These are phyloP conservation scores for Chlorella vulgaris DNA, from an alignment of 139 green algal species.

Conservation along the genomic window DNA sequence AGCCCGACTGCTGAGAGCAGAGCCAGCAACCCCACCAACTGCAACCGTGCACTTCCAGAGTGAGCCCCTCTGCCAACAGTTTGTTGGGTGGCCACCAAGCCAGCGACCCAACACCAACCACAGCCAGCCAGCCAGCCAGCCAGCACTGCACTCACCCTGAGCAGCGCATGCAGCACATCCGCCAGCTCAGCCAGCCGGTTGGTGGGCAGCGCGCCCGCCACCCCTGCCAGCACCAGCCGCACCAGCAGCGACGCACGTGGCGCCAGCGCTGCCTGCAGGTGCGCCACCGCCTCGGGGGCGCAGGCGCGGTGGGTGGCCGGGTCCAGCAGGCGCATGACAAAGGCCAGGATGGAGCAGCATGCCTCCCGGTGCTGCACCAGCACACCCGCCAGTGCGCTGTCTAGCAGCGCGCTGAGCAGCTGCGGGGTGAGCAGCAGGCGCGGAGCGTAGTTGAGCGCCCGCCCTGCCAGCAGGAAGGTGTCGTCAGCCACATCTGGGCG, in stretches of 20 bases:
- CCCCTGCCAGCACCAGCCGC: slow-evolving; percentile 62
- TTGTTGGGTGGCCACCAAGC: no score
- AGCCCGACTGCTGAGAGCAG: not conserved
- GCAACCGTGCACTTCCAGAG: no score
- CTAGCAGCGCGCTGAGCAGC: slow-evolving; percentile 64
- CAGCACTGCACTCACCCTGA: slow-evolving; percentile 37
- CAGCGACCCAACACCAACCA: no score
- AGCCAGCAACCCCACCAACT: no score
- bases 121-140: no score
- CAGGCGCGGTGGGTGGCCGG: slow-evolving; percentile 31
- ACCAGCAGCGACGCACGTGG: slow-evolving; percentile 45
- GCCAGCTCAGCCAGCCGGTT: slow-evolving; percentile 52
- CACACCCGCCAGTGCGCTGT: slow-evolving; percentile 53
- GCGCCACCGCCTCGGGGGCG: slow-evolving; percentile 10
- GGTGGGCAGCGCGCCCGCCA: slow-evolving; percentile 55
- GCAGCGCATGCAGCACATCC: slow-evolving; percentile 58
- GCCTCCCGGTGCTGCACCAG: slow-evolving; percentile 77
- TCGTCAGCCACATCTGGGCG: slow-evolving; percentile 79
- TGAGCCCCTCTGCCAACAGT: no score
- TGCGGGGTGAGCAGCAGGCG: slow-evolving; percentile 57
- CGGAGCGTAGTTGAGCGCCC: slow-evolving; percentile 63
- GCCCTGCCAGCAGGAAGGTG: slow-evolving; percentile 76
- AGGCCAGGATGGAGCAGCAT: slow-evolving; percentile 67
- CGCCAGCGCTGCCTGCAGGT: slow-evolving; percentile 40
- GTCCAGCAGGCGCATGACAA: slow-evolving; percentile 62